Evolutionary conservation across 805 yeast genomes (phyloP).

Genomic region (Citeromyces nyonsensis): DNA sequence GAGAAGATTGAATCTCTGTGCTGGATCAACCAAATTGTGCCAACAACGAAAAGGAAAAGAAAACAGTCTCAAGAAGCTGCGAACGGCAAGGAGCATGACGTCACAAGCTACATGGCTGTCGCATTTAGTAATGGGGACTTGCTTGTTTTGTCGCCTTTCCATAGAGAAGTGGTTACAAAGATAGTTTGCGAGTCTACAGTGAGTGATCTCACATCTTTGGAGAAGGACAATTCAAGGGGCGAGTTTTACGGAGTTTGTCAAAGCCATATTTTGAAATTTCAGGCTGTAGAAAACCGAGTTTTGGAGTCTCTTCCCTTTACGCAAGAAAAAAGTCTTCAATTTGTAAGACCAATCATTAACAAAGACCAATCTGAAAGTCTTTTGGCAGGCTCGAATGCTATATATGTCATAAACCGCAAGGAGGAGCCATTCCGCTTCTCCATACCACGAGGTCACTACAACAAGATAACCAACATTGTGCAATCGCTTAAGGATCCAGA

Average conservation of each 20-base stretch:
- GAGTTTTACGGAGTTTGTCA: conserved; percentile 10
- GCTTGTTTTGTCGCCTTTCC: conserved; percentile 9
- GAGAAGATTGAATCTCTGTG: conserved; percentile 2
- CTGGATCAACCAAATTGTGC: conserved; percentile 1
- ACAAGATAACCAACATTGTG: conserved; percentile 17
- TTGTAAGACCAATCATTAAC: conserved; percentile 1
- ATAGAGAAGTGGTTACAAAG: conserved; percentile 20
- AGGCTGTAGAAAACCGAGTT: conserved; percentile 7
- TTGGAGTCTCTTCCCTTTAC: conserved; percentile 11
- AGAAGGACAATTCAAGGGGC: conserved; percentile 9
- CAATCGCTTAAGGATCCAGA: conserved; percentile 16
- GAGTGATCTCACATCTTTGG: conserved; percentile 10
- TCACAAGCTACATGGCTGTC: conserved; percentile 1
- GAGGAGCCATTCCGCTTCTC: conserved; percentile 16
- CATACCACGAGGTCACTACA: conserved; percentile 15
- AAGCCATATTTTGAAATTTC: conserved; percentile 6
- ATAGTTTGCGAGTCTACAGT: conserved; percentile 15
- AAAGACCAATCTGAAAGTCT: conserved; percentile 5
- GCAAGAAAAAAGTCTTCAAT: conserved; percentile 7
- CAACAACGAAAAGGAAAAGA: neutral
- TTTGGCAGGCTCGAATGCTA: conserved; percentile 12
- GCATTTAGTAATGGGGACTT: conserved; percentile 2
- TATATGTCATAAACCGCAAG: conserved; percentile 15
- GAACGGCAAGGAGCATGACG: neutral
- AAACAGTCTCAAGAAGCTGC: neutral